These are phyloP conservation scores for Caloboletus firmus DNA, from an alignment of 1,284 basidiomycete species.

Conservation along the genomic window DNA sequence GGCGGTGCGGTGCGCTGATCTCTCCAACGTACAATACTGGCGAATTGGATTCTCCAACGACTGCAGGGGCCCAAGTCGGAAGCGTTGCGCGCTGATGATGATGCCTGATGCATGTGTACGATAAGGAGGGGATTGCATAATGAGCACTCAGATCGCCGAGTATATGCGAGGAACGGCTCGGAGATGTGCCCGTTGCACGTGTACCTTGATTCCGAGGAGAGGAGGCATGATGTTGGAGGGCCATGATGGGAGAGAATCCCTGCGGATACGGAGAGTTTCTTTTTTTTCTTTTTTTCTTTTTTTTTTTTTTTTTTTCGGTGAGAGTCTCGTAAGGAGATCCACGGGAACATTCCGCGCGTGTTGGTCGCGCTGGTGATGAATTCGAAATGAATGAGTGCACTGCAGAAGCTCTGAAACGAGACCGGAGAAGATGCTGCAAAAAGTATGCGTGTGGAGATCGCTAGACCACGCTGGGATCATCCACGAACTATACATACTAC, in stretches of 20 bases:
- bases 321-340: constrained; percentile 13
- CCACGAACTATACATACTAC: not conserved
- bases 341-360: not conserved
- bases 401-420: constrained; percentile 1
- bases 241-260: not conserved
- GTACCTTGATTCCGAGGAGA: constrained; percentile 4
- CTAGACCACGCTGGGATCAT: constrained; percentile 3
- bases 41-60: not conserved
- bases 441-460: constrained; percentile 3
- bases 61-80: not conserved
- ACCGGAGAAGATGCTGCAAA: not conserved
- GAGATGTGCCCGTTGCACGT: not conserved
- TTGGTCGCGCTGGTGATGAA: constrained; percentile 6
- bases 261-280: not conserved
- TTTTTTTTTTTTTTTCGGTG: not conserved
- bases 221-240: too few species aligned
- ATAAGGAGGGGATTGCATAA: not conserved
- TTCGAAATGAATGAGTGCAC: constrained; percentile 4
- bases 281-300: not conserved
- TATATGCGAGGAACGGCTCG: not conserved
- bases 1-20: not conserved
- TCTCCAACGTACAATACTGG: not conserved
- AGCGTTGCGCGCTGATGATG: not conserved
- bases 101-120: not conserved
- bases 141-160: not conserved